Percentiles rank a stretch among this genome's conserved stretches.
Conservation (phyloP, 2,329 filamentous ascomycete species). For the Fusarium sp. region DNA sequence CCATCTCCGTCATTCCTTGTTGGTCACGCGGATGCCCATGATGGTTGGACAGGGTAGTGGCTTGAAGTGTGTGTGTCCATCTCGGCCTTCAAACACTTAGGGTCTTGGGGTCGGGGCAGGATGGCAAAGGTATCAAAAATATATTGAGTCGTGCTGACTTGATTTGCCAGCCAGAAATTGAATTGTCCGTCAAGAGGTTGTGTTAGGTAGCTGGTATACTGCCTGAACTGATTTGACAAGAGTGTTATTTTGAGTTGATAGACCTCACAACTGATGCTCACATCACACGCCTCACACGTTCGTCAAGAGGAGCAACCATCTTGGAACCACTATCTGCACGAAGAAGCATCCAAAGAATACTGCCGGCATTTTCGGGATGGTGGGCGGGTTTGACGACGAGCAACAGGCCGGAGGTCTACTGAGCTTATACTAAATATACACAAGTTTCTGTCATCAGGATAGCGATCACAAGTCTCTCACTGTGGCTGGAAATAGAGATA, state of each 20-base stretch:
- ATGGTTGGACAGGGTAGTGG: not conserved
- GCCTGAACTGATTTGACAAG: too few species aligned
- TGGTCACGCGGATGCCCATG: fast-evolving
- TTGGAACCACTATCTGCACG: too few species aligned
- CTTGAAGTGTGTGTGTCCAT: not conserved
- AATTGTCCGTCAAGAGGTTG: not conserved
- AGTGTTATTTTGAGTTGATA: too few species aligned
- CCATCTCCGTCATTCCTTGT: not conserved
- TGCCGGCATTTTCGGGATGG: not conserved
- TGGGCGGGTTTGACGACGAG: not conserved
- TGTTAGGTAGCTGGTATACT: too few species aligned
- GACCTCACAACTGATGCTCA: too few species aligned
- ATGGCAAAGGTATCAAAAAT: not conserved
- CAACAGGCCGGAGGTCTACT: not conserved
- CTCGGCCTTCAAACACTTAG: not conserved
- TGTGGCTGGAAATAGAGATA: not conserved
- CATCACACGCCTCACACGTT: too few species aligned
- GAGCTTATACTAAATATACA: not conserved
- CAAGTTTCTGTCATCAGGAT: not conserved
- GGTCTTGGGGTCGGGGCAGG: not conserved
- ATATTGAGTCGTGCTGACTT: not conserved
- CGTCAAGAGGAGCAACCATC: not conserved
- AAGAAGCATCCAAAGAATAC: not conserved
- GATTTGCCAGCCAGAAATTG: not conserved
- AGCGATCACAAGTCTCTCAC: not conserved